Conservation (phyloP, 169 alveolate species). For the Plasmodium vivax region DNA sequence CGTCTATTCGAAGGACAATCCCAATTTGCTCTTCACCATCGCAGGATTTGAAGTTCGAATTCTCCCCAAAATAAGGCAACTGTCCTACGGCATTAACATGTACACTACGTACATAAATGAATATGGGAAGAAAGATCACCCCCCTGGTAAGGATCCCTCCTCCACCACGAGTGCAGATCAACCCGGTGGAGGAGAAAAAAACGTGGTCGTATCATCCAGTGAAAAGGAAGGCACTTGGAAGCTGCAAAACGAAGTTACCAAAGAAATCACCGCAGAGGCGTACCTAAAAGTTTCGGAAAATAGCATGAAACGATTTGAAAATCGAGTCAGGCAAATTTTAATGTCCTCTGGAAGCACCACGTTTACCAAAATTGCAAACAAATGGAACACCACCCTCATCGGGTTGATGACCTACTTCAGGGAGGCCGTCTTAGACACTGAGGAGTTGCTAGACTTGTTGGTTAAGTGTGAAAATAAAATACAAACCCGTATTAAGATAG, state of each 20-base stretch:
- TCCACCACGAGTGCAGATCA: neutral
- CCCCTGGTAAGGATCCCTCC: neutral
- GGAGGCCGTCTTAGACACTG: constrained; percentile 99
- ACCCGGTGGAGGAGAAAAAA: neutral
- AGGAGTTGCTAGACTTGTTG: constrained; percentile 96
- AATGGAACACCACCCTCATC: constrained; percentile 99
- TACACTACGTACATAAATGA: constrained; percentile 68
- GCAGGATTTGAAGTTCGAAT: constrained; percentile 99
- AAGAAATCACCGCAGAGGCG: constrained; percentile 99
- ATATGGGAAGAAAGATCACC: neutral
- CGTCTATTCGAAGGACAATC: constrained; percentile 99
- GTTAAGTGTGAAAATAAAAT: constrained; percentile 99
- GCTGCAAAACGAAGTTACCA: constrained; percentile 97
- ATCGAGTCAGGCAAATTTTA: constrained; percentile 97
- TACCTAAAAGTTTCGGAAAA: constrained; percentile 99
- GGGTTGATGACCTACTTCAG: constrained; percentile 99
- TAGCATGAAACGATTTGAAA: constrained; percentile 96
- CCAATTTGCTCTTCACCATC: constrained; percentile 98
- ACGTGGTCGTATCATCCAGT: constrained; percentile 67
- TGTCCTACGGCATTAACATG: constrained; percentile 81
- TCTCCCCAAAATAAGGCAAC: constrained; percentile 92
- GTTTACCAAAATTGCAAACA: constrained; percentile 99
- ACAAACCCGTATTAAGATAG: constrained; percentile 99
- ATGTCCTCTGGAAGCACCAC: constrained; percentile 99
- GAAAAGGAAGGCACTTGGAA: constrained; percentile 98